A percentile compares a stretch with the other conserved stretches of the same genome.
Conservation (phyloP, 768 basidiomycete genomes). For the Hebeloma cylindrosporum region DNA sequence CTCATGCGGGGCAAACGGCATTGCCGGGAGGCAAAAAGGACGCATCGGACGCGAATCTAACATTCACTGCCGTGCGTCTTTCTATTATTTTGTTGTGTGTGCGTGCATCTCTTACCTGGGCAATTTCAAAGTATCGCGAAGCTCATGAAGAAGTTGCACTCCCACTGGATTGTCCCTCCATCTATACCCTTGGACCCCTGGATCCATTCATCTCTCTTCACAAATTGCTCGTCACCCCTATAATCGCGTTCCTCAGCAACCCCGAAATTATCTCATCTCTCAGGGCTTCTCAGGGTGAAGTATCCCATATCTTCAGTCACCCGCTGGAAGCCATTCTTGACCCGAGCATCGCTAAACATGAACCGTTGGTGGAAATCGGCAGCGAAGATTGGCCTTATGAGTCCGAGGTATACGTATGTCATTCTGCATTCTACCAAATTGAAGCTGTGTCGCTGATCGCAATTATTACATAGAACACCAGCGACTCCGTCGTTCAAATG, state of each 20-base stretch:
- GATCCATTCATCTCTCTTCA: constrained; percentile 70
- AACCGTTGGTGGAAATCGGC: constrained; percentile 53
- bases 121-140: constrained; percentile 56
- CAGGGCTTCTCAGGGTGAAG: constrained; percentile 62
- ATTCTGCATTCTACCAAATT: not conserved
- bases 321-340: constrained; percentile 74
- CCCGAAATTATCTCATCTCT: constrained; percentile 50
- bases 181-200: constrained; percentile 61
- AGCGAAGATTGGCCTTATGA: constrained; percentile 81
- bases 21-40: constrained; percentile 28
- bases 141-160: constrained; percentile 84
- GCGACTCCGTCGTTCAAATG: constrained; percentile 49
- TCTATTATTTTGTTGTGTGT: not conserved
- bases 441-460: not conserved
- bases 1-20: constrained; percentile 74
- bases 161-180: constrained; percentile 51
- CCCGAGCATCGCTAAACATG: constrained; percentile 44
- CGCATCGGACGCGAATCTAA: constrained; percentile 50
- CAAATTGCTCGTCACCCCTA: constrained; percentile 73
- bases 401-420: constrained; percentile 67
- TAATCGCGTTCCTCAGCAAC: constrained; percentile 69
- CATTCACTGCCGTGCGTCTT: constrained; percentile 71
- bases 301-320: constrained; percentile 77
- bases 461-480: constrained; percentile 46
- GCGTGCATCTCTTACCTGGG: constrained; percentile 1